Evolutionary conservation across 2,329 filamentous ascomycete genomes (phyloP), one percentile per base, ranked within the genome.

Genomic region (Mollisiaceae sp.): DNA sequence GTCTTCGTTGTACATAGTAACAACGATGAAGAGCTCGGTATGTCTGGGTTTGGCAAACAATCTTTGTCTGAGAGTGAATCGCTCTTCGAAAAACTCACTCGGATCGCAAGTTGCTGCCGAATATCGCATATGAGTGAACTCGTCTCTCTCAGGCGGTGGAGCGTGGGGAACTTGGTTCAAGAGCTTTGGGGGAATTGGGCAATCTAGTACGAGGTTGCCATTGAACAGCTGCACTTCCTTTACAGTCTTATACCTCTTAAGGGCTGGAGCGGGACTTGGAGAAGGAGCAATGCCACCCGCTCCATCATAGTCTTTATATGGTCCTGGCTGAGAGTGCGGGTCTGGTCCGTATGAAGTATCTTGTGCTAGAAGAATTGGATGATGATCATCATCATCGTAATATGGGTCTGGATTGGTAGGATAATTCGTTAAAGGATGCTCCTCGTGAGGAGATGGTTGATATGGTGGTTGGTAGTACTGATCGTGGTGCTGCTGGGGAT

Each of bases 1-100:
- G 77, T 99, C 94, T 76, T 99, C 95, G 76, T 99, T 99, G 82
- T 99, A 99, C 94, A 97, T 97, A 65, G 94, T 98, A 62, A 98
- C 88, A 39, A 94, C 94, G 74, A 98, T 97, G 79, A 98, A 97
- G 1, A 98, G 83, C 80, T 98, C 94, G 0, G 94, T 97, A 75
- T 97, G 92, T 62, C 94, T 86, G 3, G 93, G 91, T 78, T 97
- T 97, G 64, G 92, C 93, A 76, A 97, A 97, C 27, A 98, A 86
- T 76, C 88, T 90, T 79, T 98, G 94, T 68, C 94, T 91, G 65
- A 98, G 80, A 0, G 94, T 97, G 73, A 97, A 98, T 67, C 94
- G 92, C 74, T 93, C 89, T 4, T 92, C 89, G 76, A 91, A 93
- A 77, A 97, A 98, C 65, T 96, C 88, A 18, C 88, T 85, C 0